Percentiles rank a stretch among this genome's conserved stretches.
phyloP scores from a whole-genome alignment of 1,284 basidiomycete species.

The Leccinum solheimii region DNA sequence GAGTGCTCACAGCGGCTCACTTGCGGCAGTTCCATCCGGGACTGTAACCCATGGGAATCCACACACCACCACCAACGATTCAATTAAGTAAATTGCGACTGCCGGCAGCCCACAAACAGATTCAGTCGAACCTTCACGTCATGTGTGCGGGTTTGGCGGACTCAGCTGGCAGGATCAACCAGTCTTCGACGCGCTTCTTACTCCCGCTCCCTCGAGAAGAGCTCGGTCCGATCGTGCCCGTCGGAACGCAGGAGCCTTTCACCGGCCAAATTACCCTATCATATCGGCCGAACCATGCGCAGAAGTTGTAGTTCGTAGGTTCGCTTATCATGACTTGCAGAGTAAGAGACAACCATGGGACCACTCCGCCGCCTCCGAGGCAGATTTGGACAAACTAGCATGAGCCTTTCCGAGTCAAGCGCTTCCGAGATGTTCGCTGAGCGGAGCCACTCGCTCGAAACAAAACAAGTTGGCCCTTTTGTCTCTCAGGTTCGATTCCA shows the following conservation, averaged over 20 bases:
- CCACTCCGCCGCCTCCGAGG: not conserved
- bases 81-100: not conserved
- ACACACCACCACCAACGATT: not conserved
- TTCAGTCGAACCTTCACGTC: not conserved
- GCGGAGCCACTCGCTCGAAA: not conserved
- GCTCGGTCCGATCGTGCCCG: not conserved
- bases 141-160: not conserved
- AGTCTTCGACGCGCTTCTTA: not conserved
- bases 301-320: not conserved
- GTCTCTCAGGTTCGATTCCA: not conserved
- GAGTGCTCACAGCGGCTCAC: conserved; percentile 1
- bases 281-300: not conserved
- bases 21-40: not conserved
- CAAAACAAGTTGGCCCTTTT: not conserved
- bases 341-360: not conserved
- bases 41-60: not conserved
- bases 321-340: not conserved
- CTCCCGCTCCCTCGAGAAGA: not conserved
- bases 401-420: not conserved
- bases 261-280: not conserved
- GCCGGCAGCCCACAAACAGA: not conserved
- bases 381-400: conserved; percentile 1
- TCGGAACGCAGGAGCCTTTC: not conserved
- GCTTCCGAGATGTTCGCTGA: not conserved
- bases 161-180: conserved; percentile 1